These are phyloP conservation scores for Naganishia liquefaciens DNA, from an alignment of 1,284 basidiomycete genomes.

Conservation along the genomic window DNA sequence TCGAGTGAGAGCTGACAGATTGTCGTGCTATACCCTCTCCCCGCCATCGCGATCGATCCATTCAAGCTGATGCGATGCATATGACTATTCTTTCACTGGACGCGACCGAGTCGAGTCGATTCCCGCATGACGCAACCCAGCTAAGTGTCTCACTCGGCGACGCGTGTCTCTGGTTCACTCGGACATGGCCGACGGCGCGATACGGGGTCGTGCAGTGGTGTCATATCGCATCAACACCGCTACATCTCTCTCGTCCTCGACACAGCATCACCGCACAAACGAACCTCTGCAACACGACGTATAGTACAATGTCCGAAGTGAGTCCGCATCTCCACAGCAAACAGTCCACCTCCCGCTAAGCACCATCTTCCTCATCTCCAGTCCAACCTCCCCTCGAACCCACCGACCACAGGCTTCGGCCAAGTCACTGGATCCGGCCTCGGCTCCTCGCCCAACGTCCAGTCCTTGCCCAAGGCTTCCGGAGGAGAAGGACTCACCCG, in stretches of 20 bases:
- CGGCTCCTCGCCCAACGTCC: conserved; percentile 35
- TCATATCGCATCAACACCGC: too few relatives aligned
- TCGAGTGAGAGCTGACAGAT: neutral
- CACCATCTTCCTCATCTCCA: neutral
- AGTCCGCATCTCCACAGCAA: neutral
- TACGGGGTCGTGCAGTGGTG: conserved; percentile 2
- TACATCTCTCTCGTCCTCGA: neutral
- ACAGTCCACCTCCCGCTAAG: too few relatives aligned
- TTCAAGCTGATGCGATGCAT: neutral
- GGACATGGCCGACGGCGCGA: conserved; percentile 11
- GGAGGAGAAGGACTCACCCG: conserved; percentile 36
- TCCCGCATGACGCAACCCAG: conserved; percentile 15
- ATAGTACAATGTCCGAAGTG: conserved; percentile 12
- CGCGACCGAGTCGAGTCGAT: neutral
- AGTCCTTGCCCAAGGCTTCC: conserved; percentile 31
- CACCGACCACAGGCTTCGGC: conserved; percentile 16
- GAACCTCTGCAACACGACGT: neutral
- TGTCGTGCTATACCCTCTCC: neutral
- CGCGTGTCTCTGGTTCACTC: conserved; percentile 11
- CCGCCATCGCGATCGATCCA: too few relatives aligned
- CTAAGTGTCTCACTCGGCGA: conserved; percentile 17
- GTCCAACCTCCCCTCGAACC: neutral
- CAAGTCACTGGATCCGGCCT: conserved; percentile 35
- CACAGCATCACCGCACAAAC: neutral
- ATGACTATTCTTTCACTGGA: neutral